phyloP scores from a whole-genome alignment of 2,329 filamentous ascomycete genomes.

The Hymenoscyphus salicellus region DNA sequence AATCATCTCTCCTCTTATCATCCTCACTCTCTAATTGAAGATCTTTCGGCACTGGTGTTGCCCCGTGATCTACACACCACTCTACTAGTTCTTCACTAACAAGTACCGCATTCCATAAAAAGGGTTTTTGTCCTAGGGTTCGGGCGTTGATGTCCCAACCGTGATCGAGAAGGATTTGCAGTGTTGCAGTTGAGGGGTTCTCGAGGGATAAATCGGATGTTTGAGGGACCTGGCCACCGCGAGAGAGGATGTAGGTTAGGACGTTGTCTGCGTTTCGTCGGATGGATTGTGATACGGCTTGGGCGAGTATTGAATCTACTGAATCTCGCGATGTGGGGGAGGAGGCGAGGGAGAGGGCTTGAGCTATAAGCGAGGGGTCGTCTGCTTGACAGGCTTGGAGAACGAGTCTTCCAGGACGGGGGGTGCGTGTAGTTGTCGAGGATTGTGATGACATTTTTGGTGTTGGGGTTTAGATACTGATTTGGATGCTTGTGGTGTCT shows the following conservation, averaged over 20 bases:
- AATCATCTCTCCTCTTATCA: neutral
- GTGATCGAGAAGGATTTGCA: neutral
- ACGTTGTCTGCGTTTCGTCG: neutral
- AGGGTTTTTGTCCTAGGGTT: neutral
- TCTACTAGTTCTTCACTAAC: neutral
- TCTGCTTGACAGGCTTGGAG: neutral
- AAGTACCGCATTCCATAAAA: neutral
- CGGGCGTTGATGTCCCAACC: conserved; percentile 1
- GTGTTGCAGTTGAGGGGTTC: neutral
- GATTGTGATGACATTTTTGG: neutral
- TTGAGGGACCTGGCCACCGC: neutral
- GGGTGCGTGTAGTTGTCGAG: neutral
- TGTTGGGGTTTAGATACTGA: neutral
- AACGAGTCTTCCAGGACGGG: neutral
- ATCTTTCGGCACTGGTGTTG: neutral
- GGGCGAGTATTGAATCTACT: neutral
- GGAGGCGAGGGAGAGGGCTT: neutral
- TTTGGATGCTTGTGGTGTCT: neutral
- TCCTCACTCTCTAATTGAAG: neutral
- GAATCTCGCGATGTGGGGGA: neutral
- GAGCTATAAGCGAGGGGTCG: neutral
- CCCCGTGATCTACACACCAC: neutral
- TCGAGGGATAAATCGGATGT: neutral
- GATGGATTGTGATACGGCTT: neutral
- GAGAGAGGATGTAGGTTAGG: neutral